phyloP scores from a whole-genome alignment of 805 yeast species.

The Nakazawaea ernobii region DNA sequence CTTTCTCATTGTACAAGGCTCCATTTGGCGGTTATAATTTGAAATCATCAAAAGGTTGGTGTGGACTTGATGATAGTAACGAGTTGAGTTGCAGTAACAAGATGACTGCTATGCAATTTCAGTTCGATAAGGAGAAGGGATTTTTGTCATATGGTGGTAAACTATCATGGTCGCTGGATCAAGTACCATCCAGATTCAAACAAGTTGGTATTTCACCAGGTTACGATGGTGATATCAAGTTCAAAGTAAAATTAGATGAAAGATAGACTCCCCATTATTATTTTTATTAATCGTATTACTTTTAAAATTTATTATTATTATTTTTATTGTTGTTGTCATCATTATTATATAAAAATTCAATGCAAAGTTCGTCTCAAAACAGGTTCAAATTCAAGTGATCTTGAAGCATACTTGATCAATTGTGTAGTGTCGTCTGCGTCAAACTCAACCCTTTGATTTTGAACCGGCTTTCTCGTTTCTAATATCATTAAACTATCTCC shows the following conservation, averaged over 20 bases:
- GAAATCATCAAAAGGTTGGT: conserved; percentile 66
- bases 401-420: conserved; percentile 6
- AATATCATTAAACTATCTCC: background rate
- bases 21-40: conserved; percentile 71
- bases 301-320: background rate
- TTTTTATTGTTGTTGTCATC: too few species aligned
- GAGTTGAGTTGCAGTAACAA: conserved; percentile 25
- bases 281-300: background rate
- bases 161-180: conserved; percentile 51
- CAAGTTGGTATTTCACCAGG: conserved; percentile 48
- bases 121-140: conserved; percentile 38
- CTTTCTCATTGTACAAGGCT: conserved; percentile 51
- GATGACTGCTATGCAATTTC: conserved; percentile 50
- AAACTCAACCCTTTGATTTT: background rate
- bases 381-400: background rate
- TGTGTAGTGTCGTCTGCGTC: conserved; percentile 9
- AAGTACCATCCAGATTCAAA: conserved; percentile 34
- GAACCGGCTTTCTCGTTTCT: background rate
- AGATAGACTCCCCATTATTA: background rate
- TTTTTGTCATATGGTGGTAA: conserved; percentile 57
- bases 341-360: too few species aligned
- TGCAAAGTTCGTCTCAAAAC: background rate
- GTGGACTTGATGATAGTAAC: conserved; percentile 40
- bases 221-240: conserved; percentile 24
- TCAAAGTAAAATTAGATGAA: conserved; percentile 8